Conservation (phyloP, 257 asterid species). For the Solanum bukasovii region DNA sequence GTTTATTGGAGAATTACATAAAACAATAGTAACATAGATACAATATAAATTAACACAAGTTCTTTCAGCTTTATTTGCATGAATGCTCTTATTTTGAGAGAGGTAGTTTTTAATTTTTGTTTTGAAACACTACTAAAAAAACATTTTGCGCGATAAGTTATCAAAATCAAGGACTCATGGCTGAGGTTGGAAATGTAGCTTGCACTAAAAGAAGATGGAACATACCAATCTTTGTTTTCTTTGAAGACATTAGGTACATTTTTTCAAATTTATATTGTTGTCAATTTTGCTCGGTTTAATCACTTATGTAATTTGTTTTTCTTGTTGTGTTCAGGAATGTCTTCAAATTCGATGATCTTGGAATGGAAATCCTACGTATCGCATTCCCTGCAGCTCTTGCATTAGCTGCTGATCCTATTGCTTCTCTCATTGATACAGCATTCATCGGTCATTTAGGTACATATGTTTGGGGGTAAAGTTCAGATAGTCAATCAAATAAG, state of each 20-base stretch:
- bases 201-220: conserved; percentile 22
- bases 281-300: background rate
- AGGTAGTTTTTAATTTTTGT: no score
- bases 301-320: background rate
- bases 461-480: conserved; percentile 16
- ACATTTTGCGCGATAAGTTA: no score
- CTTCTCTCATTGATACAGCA: conserved; percentile 76
- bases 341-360: conserved; percentile 65
- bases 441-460: conserved; percentile 83
- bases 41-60: no score
- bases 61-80: no score
- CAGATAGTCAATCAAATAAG: no score
- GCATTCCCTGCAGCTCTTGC: conserved; percentile 93
- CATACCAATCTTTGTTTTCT: conserved; percentile 57
- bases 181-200: conserved; percentile 16
- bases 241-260: conserved; percentile 48
- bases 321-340: conserved; percentile 24
- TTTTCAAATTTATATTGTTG: background rate
- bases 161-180: conserved; percentile 20
- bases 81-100: no score
- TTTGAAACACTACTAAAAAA: no score
- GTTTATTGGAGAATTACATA: no score
- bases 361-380: conserved; percentile 54
- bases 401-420: conserved; percentile 90
- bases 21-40: no score